Evolutionary conservation across 106 monocot species (phyloP), one percentile per base, ranked within the genome.

Genomic region (Vanilla planifolia): DNA sequence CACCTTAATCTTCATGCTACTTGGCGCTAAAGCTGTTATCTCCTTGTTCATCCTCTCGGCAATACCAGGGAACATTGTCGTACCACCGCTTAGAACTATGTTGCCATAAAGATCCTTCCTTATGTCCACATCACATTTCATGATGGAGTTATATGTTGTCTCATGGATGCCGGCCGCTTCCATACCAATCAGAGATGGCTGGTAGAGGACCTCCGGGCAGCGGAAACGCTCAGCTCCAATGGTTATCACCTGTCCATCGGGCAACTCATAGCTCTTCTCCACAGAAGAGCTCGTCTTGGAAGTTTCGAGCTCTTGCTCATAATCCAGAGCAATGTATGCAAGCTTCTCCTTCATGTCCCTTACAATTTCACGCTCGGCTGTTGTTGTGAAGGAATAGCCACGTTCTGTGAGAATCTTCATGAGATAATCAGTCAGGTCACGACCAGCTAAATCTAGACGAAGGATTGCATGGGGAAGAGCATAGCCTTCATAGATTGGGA

Each of bases 371-470:
- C 56, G 56, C 33, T 57, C 56, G 20, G 56, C 56, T 8, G 56
- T 57, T 3, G 56, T 57, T 19, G 36, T 59, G 36, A 59, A 59
- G 25, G 59, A 59, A 40, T 59, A 59, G 16, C 57, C 69, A 43
- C 69, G 56, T 22, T 69, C 69, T 10, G 69, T 69, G 26, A 69
- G 60, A 48, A 64, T 64, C 48, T 64, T 70, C 70, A 70, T 61
- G 48, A 70, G 50, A 36, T 60, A 60, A 48, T 70, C 70, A 30
- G 61, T 70, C 32, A 70, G 61, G 28, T 62, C 70, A 48, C 70
- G 61, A 24, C 70, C 70, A 41, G 71, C 62, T 22, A 71, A 28
- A 35, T 71, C 62, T 25, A 71, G 36, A 63, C 63, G 51, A n/a
- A 62, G 71, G 50, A 71, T 71, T 11, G 71, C 61, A 43, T 63